These are phyloP conservation scores for Massariosphaeria phaeospora DNA, from an alignment of 495 filamentous ascomycete genomes.

Conservation along the genomic window DNA sequence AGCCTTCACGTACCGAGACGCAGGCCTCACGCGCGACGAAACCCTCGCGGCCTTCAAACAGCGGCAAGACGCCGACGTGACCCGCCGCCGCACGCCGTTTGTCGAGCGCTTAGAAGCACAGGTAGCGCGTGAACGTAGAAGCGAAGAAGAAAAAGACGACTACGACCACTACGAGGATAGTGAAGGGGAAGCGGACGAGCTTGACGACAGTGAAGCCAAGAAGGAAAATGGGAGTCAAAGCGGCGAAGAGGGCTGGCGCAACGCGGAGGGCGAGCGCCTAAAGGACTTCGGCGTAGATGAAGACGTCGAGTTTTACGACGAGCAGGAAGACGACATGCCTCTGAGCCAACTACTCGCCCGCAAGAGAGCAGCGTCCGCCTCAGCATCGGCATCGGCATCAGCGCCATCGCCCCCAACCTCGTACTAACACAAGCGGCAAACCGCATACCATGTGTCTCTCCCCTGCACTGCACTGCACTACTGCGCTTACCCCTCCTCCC, in stretches of 20 bases:
- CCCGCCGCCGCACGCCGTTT: constrained; percentile 50
- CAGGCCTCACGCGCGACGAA: constrained; percentile 1
- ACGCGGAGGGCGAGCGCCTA: constrained; percentile 78
- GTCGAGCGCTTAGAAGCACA: constrained; percentile 40
- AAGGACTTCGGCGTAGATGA: constrained; percentile 90
- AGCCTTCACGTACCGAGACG: constrained; percentile 19
- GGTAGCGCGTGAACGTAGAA: constrained; percentile 39
- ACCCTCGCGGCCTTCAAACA: constrained; percentile 51
- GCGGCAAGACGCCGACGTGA: constrained; percentile 53
- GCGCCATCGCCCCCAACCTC: too few species aligned
- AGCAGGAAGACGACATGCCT: constrained; percentile 67
- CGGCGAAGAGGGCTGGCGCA: constrained; percentile 67
- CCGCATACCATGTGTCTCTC: too few species aligned
- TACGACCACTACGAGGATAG: constrained; percentile 33
- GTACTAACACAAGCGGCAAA: too few species aligned
- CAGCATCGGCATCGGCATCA: not conserved
- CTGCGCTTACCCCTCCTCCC: not conserved
- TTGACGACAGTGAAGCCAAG: constrained; percentile 46
- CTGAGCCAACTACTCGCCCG: constrained; percentile 57
- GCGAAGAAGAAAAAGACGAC: constrained; percentile 38
- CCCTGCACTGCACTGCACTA: too few species aligned
- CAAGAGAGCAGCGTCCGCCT: constrained; percentile 18
- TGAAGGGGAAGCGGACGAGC: constrained; percentile 38
- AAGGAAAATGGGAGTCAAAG: constrained; percentile 15
- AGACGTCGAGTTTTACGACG: constrained; percentile 69